These are phyloP conservation scores for Grifola frondosa DNA, from an alignment of 1,284 basidiomycete species.

Conservation along the genomic window DNA sequence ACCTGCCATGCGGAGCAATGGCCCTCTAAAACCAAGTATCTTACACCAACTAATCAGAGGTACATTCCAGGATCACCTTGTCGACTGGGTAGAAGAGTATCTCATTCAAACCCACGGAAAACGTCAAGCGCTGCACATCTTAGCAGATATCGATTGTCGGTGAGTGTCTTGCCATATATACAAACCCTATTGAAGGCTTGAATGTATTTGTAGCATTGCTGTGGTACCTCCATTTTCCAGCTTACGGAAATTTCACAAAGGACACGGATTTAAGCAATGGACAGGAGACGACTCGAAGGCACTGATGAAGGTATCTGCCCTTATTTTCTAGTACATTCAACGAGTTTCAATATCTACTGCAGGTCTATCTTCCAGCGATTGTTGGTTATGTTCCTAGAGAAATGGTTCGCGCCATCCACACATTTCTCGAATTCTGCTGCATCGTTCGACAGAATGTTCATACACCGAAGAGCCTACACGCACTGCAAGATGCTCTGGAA, in stretches of 20 bases:
- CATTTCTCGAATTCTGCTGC: slow-evolving; percentile 25
- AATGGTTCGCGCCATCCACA: slow-evolving; percentile 11
- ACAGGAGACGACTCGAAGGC: slow-evolving; percentile 21
- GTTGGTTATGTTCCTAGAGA: slow-evolving; percentile 15
- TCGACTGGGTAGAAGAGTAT: slow-evolving; percentile 14
- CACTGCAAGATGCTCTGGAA: slow-evolving; percentile 7
- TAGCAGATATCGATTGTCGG: slow-evolving; percentile 23
- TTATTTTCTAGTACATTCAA: background rate
- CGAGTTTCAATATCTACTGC: background rate
- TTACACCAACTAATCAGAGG: too few relatives aligned
- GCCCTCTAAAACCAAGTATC: too few relatives aligned
- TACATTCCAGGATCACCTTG: slow-evolving; percentile 22
- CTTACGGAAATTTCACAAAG: slow-evolving; percentile 13
- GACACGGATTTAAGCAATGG: slow-evolving; percentile 20
- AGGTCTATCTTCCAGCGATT: slow-evolving; percentile 22
- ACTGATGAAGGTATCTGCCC: slow-evolving; percentile 21
- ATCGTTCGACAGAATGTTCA: slow-evolving; percentile 9
- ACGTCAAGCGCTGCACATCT: slow-evolving; percentile 1
- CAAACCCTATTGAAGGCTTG: too few relatives aligned
- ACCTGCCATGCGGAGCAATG: too few relatives aligned
- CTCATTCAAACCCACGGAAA: too few relatives aligned
- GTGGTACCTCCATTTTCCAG: slow-evolving; percentile 12
- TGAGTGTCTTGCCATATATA: too few relatives aligned
- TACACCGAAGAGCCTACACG: background rate
- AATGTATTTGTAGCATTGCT: slow-evolving; percentile 17